phyloP scores from a whole-genome alignment of 2,329 filamentous ascomycete species.

The Curvularia spicifera region DNA sequence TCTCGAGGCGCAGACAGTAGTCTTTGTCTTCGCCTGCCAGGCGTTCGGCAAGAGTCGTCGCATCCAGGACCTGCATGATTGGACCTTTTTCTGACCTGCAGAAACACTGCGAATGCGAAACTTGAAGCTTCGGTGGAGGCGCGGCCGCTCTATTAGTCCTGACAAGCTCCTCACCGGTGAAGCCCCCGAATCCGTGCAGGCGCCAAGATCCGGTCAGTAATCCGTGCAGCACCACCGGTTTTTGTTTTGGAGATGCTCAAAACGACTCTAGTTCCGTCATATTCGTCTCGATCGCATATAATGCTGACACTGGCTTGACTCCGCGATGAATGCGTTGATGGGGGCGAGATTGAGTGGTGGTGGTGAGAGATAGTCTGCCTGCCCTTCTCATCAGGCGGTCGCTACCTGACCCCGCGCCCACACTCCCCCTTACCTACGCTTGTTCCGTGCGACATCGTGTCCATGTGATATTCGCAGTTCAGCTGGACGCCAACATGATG shows the following conservation, averaged over 20 bases:
- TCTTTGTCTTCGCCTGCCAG: constrained; percentile 39
- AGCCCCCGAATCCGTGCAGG: constrained; percentile 7
- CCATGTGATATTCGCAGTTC: constrained; percentile 5
- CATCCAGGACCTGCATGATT: constrained; percentile 37
- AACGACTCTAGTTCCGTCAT: neutral
- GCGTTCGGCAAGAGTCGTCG: constrained; percentile 36
- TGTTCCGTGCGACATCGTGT: constrained; percentile 11
- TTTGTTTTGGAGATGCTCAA: constrained; percentile 3
- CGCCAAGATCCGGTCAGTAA: constrained; percentile 20
- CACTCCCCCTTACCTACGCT: neutral
- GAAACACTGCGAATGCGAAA: constrained; percentile 19
- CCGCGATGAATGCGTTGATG: neutral
- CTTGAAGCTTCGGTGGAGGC: constrained; percentile 14
- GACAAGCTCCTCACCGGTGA: constrained; percentile 22
- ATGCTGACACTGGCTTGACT: neutral
- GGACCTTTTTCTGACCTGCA: constrained; percentile 18
- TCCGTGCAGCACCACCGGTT: constrained; percentile 5
- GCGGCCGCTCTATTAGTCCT: constrained; percentile 22
- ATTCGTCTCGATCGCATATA: neutral
- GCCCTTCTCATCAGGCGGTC: neutral
- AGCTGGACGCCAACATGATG: constrained; percentile 6
- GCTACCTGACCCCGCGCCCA: constrained; percentile 11
- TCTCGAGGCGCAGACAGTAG: constrained; percentile 46
- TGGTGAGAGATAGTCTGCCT: neutral
- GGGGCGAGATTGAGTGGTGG: neutral